Conservation (phyloP, 192 early-diverging fungal genomes). For the Coemansia brasiliensis region DNA sequence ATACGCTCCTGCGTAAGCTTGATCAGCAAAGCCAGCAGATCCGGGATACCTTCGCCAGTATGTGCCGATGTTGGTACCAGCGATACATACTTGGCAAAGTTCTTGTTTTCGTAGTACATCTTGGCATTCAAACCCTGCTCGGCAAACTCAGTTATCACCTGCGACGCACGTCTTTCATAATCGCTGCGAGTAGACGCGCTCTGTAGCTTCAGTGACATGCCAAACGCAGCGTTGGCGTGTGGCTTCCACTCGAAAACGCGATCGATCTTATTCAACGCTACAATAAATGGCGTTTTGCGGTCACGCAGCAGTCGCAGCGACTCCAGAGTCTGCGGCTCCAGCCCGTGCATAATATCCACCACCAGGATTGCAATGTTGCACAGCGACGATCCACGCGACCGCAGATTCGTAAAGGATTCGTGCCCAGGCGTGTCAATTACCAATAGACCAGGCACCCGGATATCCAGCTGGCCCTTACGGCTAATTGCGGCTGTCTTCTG, state of each 20-base stretch:
- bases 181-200: conserved; percentile 70
- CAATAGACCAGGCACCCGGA: conserved; percentile 91
- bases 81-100: conserved; percentile 92
- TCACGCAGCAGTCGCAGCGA: conserved; percentile 87
- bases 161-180: conserved; percentile 77
- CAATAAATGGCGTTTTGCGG: conserved; percentile 96
- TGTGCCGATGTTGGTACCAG: conserved; percentile 97
- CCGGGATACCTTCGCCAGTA: conserved; percentile 98
- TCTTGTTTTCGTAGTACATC: conserved; percentile 95
- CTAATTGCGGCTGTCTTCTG: conserved; percentile 85
- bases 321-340: conserved; percentile 98
- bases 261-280: conserved; percentile 99
- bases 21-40: conserved; percentile 89
- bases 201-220: conserved; percentile 78
- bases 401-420: conserved; percentile 96
- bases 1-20: conserved; percentile 92
- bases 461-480: conserved; percentile 59
- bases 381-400: conserved; percentile 92
- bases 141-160: conserved; percentile 83
- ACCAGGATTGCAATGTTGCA: conserved; percentile 99
- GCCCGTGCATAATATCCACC: conserved; percentile 98
- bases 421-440: conserved; percentile 99
- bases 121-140: conserved; percentile 94
- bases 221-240: conserved; percentile 77
- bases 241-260: conserved; percentile 92